These are phyloP conservation scores for Candida orba DNA, from an alignment of 805 yeast species.

Conservation along the genomic window DNA sequence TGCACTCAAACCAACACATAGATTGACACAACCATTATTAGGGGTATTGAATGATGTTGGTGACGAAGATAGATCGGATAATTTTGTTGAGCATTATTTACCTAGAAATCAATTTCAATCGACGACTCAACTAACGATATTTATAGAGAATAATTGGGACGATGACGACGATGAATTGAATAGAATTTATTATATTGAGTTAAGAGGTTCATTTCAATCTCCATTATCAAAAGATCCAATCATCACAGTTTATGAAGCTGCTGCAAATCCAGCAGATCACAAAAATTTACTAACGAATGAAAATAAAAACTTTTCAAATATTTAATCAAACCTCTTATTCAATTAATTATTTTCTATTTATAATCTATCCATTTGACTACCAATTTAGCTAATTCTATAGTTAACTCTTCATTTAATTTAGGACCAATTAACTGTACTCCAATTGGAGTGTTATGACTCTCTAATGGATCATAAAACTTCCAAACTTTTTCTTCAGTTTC, in stretches of 20 bases:
- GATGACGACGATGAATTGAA: slow-evolving; percentile 53
- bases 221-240: slow-evolving; percentile 61
- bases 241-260: slow-evolving; percentile 75
- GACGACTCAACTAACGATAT: slow-evolving; percentile 57
- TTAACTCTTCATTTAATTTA: slow-evolving; percentile 17
- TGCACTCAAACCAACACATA: slow-evolving; percentile 41
- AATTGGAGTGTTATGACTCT: slow-evolving; percentile 10
- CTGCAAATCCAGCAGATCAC: slow-evolving; percentile 91
- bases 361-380: neutral
- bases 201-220: slow-evolving; percentile 61
- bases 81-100: slow-evolving; percentile 72
- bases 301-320: slow-evolving; percentile 12
- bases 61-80: slow-evolving; percentile 28
- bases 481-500: slow-evolving; percentile 2
- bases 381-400: slow-evolving; percentile 10
- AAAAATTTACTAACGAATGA: slow-evolving; percentile 28
- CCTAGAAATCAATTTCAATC: slow-evolving; percentile 73
- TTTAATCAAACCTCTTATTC: neutral
- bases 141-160: slow-evolving; percentile 59
- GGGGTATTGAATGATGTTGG: slow-evolving; percentile 45
- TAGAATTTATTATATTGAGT: slow-evolving; percentile 61
- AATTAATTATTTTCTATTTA: neutral
- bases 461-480: slow-evolving; percentile 6
- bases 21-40: slow-evolving; percentile 56
- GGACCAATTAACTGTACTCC: slow-evolving; percentile 21